Base-by-base conservation (phyloP, 2,329 filamentous ascomycete species). In the Fusarium avenaceum region DNA sequence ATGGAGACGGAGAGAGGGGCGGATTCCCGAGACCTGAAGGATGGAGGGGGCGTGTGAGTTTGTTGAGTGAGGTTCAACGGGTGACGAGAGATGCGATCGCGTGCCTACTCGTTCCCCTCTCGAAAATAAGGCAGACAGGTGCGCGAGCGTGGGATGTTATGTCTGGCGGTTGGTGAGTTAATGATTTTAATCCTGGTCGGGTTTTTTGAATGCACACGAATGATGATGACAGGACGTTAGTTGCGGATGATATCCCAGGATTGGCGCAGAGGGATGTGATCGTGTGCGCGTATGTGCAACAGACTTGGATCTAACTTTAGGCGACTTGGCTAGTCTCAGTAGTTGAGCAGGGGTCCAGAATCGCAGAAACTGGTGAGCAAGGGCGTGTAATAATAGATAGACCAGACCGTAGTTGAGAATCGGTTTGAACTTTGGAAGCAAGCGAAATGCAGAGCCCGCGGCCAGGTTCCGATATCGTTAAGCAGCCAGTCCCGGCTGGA, bases 11-110 rank as follows among this genome's bases (percentile, higher is more conserved):
- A 63, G 67, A 65, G 56, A 69, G 68, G 70, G 63, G 68, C 70
- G 70, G 70, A 47, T 47, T 70, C 60, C 56, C 56, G 51, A 71
- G 50, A 51, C 50, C 49, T 69, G 26, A 53, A 65, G 56, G 61
- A 63, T 72, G 64, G 58, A 70, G 68, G 72, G 69, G 71, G 71
- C 62, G 71, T 69, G 70, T 51, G 59, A 46, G 51, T 56, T 61
- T 57, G 59, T 57, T 62, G 55, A 65, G 56, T 62, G 55, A 65
- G 56, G 43, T 58, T 53, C 49, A 58, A 61, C 50, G 49, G 39
- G 53, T 52, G 62, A 69, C 57, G 57, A 63, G 52, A 65, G 65
- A 67, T 64, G 52, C 59, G 71, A 73, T 73, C 71, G 71, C 71
- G 71, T 73, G 71, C 69, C 71, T 71, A 57, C 57, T 48, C 33